A percentile compares a stretch with the other conserved stretches of the same genome.
phyloP scores from a whole-genome alignment of 352 stramenopile genomes.

The Globisporangium canariense region DNA sequence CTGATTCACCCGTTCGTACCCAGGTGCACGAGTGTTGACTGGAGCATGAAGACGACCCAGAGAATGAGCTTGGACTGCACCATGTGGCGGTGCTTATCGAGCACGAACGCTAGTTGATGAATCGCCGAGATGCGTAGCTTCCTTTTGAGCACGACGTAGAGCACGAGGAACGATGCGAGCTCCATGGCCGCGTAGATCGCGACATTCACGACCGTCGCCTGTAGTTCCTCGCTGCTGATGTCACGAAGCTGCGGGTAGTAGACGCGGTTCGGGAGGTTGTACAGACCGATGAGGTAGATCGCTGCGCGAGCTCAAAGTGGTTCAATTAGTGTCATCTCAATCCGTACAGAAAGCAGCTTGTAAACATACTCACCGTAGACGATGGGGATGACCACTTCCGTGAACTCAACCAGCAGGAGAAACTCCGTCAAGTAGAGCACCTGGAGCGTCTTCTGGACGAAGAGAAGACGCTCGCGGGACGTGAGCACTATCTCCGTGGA shows the following conservation, averaged over 20 bases:
- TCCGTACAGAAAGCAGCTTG: not conserved
- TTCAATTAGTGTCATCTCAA: no score
- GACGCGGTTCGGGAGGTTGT: conserved; percentile 27
- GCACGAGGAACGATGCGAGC: conserved; percentile 17
- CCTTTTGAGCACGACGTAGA: conserved; percentile 22
- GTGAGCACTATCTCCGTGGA: no score
- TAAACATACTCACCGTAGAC: conserved; percentile 14
- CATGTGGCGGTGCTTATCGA: conserved; percentile 30
- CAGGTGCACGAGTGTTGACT: conserved; percentile 34
- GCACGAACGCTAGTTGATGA: conserved; percentile 34
- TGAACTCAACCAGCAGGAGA: conserved; percentile 27
- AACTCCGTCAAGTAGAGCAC: conserved; percentile 47
- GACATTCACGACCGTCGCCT: conserved; percentile 26
- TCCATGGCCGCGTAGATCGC: conserved; percentile 25
- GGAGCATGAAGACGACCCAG: conserved; percentile 38
- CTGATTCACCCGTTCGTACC: conserved; percentile 8
- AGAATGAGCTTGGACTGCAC: conserved; percentile 43
- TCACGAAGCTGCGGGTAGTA: conserved; percentile 32
- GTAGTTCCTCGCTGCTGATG: conserved; percentile 15
- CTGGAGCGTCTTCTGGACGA: conserved; percentile 17
- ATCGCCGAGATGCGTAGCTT: conserved; percentile 24
- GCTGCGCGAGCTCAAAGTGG: conserved; percentile 7
- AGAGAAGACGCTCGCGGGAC: conserved; percentile 12
- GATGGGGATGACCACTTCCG: conserved; percentile 18
- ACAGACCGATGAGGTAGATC: conserved; percentile 27